Percentiles rank a stretch among this genome's conserved stretches.
Conservation (phyloP, 2,329 filamentous ascomycete species). For the Microdochium paspali region DNA sequence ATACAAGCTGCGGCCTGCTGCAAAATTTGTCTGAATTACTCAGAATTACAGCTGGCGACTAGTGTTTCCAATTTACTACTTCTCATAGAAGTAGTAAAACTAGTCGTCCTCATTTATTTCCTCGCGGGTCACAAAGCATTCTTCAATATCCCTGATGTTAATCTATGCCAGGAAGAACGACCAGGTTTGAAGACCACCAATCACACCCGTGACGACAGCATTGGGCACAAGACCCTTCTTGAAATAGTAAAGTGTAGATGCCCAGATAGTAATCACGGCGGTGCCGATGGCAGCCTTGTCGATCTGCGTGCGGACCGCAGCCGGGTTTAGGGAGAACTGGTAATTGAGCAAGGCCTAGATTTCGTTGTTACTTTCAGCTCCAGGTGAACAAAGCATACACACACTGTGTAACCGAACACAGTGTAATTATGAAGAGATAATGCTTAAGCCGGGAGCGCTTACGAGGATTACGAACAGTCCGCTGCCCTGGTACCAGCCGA, state of each 20-base stretch:
- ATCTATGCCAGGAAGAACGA: background rate
- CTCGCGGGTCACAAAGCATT: too few relatives aligned
- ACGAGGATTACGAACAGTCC: background rate
- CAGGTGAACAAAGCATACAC: background rate
- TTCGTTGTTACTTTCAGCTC: too few relatives aligned
- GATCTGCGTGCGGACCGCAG: background rate
- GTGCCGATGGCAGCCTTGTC: background rate
- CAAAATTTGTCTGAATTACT: too few relatives aligned
- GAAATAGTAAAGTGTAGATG: background rate
- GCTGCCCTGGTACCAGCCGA: background rate
- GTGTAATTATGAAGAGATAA: background rate
- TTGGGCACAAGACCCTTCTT: background rate
- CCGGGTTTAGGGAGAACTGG: background rate
- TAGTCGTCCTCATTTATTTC: too few relatives aligned
- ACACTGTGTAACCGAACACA: background rate
- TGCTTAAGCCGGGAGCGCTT: background rate
- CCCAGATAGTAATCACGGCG: background rate
- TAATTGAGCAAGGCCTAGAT: background rate
- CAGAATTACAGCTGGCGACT: too few relatives aligned
- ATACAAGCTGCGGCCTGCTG: too few relatives aligned
- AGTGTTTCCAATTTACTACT: too few relatives aligned
- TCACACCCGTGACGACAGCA: background rate
- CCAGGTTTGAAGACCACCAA: background rate
- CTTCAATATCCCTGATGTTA: background rate
- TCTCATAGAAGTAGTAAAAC: too few relatives aligned